These are phyloP conservation scores for Striga asiatica DNA, from an alignment of 257 asterid genomes.

Conservation along the genomic window DNA sequence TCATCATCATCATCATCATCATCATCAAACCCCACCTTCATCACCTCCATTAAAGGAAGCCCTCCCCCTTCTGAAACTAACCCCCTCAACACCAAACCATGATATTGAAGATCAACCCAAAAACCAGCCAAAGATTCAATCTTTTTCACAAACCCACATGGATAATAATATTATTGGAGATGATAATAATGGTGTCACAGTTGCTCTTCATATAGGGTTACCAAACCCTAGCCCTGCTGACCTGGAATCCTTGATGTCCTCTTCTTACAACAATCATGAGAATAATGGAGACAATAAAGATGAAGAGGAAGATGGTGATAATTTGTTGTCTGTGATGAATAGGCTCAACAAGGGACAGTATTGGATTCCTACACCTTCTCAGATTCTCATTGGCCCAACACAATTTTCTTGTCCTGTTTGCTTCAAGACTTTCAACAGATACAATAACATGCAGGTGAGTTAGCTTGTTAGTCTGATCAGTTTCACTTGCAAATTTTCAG, in stretches of 20 bases:
- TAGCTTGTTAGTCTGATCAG: neutral
- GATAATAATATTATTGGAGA: neutral
- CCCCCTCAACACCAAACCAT: slow-evolving; percentile 24
- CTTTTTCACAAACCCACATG: neutral
- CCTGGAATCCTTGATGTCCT: slow-evolving; percentile 36
- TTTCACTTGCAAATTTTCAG: neutral
- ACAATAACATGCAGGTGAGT: slow-evolving; percentile 88
- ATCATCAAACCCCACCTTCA: slow-evolving; percentile 28
- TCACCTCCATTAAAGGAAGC: slow-evolving; percentile 56
- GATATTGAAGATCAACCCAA: slow-evolving; percentile 13
- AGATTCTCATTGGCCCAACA: slow-evolving; percentile 89
- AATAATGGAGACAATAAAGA: neutral
- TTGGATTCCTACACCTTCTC: slow-evolving; percentile 94
- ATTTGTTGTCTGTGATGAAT: slow-evolving; percentile 25
- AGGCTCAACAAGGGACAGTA: slow-evolving; percentile 73
- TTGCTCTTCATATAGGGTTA: slow-evolving; percentile 74
- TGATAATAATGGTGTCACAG: slow-evolving; percentile 36
- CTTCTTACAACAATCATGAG: slow-evolving; percentile 12
- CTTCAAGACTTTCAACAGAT: slow-evolving; percentile 78
- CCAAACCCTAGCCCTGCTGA: slow-evolving; percentile 94
- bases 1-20: neutral
- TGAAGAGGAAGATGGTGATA: slow-evolving; percentile 21
- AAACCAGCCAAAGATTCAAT: no score
- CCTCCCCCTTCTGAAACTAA: slow-evolving; percentile 44
- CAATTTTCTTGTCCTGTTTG: slow-evolving; percentile 92